Base-by-base conservation (phyloP, 2,329 filamentous ascomycete species). In the Pseudogymnoascus sp. region DNA sequence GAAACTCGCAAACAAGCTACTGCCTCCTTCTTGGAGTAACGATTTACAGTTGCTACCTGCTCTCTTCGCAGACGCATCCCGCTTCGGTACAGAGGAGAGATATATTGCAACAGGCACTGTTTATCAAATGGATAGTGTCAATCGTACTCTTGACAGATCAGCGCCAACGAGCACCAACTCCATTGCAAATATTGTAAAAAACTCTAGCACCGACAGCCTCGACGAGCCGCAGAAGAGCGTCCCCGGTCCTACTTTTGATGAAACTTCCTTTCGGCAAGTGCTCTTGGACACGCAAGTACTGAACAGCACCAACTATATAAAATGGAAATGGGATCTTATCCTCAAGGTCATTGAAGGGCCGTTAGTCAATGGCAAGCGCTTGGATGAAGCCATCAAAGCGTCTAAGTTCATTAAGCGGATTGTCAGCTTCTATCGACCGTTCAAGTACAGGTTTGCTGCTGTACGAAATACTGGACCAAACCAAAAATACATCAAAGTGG, bases 291-390 rank as follows among this genome's bases (percentile, higher is more conserved):
- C 91, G 3, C 87, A 91, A 62, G 91, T 99, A 2, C 79, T 98
- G 53, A 90, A 89, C 66, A 95, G 90, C 65, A 91, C 91, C 66
- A 97, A 96, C 69, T 96, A 90, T 71, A 81, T 86, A 40, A 99
- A 99, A 74, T 99, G 95, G 95, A 93, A 96, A 72, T 99, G 96
- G 95, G 91, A 96, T 66, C 80, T 96, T 38, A 92, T 99, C 43
- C 83, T 93, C 64, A 89, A 88, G 69, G 87, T 98, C 61, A 93
- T 99, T 37, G 93, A 98, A 72, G 96, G 95, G 0, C 95, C 96
- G 1, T 77, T 99, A 22, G 89, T 92, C 24, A 96, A 92, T 68
- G 89, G 93, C 0, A 97, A 96, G 75, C 84, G 95, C 10, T 81
- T 99, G 4, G 93, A 97, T 69, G 95, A 99, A 75, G 93, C 93